Evolutionary conservation across 768 basidiomycete species (phyloP).

Genomic region (Royoungia palumana): DNA sequence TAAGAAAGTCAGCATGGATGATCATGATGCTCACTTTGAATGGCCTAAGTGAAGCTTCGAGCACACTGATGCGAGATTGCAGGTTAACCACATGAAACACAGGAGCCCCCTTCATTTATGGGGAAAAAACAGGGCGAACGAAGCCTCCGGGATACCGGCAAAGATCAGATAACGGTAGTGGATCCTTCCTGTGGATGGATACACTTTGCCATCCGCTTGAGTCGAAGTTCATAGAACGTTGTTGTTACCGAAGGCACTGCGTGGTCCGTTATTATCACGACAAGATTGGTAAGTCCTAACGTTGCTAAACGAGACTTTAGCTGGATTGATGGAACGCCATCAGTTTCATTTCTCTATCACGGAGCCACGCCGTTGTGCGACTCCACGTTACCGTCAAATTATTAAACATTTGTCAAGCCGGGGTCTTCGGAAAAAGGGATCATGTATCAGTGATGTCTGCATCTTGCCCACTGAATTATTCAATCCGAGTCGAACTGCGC

Average conservation of each 20-base stretch:
- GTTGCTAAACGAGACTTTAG: not conserved
- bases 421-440: no score
- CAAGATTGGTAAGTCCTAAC: conserved; percentile 1
- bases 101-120: conserved; percentile 10
- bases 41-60: not conserved
- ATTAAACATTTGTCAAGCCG: no score
- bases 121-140: not conserved
- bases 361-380: no score
- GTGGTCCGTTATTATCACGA: not conserved
- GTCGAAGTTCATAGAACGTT: conserved; percentile 6
- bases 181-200: not conserved
- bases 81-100: not conserved
- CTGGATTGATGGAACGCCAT: not conserved
- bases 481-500: no score
- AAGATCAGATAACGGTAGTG: no score
- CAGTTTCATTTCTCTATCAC: not conserved
- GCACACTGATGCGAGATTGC: not conserved
- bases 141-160: no score
- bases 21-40: conserved; percentile 9
- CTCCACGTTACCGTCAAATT: no score
- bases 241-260: not conserved
- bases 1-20: not conserved
- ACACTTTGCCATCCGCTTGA: not conserved
- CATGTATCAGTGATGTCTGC: no score
- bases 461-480: no score